Evolutionary conservation across 139 green algal genomes (phyloP).

Genomic region (Tetraselmis chui): DNA sequence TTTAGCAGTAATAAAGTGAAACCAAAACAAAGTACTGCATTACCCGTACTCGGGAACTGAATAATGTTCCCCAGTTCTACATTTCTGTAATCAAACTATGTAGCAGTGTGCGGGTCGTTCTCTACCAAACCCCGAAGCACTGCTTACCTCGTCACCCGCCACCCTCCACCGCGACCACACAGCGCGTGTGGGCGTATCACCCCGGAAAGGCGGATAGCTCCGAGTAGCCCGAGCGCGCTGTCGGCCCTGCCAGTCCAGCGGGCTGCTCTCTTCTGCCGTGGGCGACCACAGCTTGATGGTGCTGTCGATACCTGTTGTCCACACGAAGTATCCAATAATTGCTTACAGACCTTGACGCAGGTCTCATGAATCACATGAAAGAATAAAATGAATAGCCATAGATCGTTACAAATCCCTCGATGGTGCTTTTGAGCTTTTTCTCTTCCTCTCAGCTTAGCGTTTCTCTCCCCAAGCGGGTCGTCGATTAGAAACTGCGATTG

Average conservation of each 20-base stretch:
- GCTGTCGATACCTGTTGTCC: constrained; percentile 32
- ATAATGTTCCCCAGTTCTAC: no score
- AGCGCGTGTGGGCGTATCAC: no score
- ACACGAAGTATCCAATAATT: background rate
- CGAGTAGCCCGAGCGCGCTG: background rate
- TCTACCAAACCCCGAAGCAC: background rate
- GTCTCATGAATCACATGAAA: background rate
- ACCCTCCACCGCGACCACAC: background rate
- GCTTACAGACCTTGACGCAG: background rate
- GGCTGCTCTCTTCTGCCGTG: constrained; percentile 2
- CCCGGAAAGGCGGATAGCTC: no score
- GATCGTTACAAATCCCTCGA: background rate
- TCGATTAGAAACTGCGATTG: background rate
- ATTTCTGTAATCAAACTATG: background rate
- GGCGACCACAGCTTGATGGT: constrained; percentile 43
- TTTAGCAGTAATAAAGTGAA: no score
- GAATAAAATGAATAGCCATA: background rate
- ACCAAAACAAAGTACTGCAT: no score
- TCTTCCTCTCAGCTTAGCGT: background rate
- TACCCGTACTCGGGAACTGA: no score
- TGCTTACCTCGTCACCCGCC: background rate
- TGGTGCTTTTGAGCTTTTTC: no score
- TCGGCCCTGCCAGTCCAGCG: background rate
- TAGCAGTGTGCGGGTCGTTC: background rate
- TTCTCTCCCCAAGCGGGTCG: background rate